Evolutionary conservation across 805 yeast genomes (phyloP).

Genomic region (Candida odintsovae): DNA sequence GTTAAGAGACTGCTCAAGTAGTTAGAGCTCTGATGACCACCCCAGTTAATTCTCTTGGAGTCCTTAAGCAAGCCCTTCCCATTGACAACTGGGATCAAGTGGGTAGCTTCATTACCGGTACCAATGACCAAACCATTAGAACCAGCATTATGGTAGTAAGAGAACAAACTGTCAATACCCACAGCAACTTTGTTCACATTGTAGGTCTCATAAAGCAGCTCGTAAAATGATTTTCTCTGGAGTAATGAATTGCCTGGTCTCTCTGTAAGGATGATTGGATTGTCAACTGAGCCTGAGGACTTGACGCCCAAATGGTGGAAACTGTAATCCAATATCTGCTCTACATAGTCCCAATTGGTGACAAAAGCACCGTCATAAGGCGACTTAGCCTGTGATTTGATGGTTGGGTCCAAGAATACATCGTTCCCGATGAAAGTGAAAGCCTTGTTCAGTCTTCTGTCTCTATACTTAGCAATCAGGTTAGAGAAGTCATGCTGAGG

Average conservation of each 20-base stretch:
- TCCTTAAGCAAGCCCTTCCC: conserved; percentile 61
- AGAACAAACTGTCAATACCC: conserved; percentile 80
- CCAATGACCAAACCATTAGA: conserved; percentile 71
- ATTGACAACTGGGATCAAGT: conserved; percentile 73
- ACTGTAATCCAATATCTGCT: conserved; percentile 75
- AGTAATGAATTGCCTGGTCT: conserved; percentile 62
- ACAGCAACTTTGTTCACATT: conserved; percentile 65
- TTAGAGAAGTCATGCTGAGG: conserved; percentile 70
- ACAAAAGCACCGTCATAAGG: conserved; percentile 86
- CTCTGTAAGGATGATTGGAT: conserved; percentile 81
- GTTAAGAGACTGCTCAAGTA: conserved; percentile 59
- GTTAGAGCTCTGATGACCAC: conserved; percentile 69
- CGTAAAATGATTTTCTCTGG: conserved; percentile 73
- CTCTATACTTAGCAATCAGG: conserved; percentile 68
- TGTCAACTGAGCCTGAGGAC: conserved; percentile 48
- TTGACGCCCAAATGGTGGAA: conserved; percentile 72
- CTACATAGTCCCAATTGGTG: conserved; percentile 90
- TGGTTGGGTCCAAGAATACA: conserved; percentile 60
- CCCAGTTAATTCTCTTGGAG: conserved; percentile 85
- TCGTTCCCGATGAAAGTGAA: conserved; percentile 82
- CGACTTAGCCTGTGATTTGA: conserved; percentile 61
- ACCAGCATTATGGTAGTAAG: conserved; percentile 61
- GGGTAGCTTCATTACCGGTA: conserved; percentile 78
- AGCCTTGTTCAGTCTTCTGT: conserved; percentile 57
- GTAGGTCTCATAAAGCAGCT: conserved; percentile 80